Evolutionary conservation across 768 basidiomycete species (phyloP).

Genomic region (Phylloporus sp.): DNA sequence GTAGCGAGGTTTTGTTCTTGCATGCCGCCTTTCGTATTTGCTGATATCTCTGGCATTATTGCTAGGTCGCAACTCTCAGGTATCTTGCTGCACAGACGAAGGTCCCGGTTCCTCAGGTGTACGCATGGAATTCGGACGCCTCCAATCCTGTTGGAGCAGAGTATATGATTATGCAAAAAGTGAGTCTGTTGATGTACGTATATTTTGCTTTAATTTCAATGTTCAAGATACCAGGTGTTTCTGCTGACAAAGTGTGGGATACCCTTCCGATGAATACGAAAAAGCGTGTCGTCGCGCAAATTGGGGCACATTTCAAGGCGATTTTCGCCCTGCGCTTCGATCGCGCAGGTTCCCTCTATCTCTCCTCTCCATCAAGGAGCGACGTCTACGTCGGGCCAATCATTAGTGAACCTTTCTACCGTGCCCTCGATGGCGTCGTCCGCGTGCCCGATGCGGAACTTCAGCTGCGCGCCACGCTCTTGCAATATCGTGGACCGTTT

Average conservation of each 20-base stretch:
- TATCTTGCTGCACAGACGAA: neutral
- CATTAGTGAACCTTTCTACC: conserved; percentile 2
- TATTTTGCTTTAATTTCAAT: neutral
- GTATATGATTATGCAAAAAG: neutral
- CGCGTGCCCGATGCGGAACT: neutral
- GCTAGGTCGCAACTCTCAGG: neutral
- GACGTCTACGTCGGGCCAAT: neutral
- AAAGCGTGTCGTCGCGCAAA: neutral
- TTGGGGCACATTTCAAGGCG: neutral
- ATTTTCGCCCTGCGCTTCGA: neutral
- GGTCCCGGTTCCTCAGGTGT: conserved; percentile 1
- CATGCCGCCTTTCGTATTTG: neutral
- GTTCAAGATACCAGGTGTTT: neutral
- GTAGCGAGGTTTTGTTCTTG: neutral
- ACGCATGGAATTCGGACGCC: neutral
- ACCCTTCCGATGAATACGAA: neutral
- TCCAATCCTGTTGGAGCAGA: conserved; percentile 1
- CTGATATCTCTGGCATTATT: neutral
- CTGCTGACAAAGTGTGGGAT: neutral
- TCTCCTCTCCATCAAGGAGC: neutral
- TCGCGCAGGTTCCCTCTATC: neutral
- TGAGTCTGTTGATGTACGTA: neutral
- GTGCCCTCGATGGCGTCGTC: neutral
- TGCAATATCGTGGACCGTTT: neutral
- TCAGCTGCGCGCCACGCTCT: neutral